Base-by-base conservation (phyloP, 371 early-diverging fungal genomes). In the Lichtheimia ornata region DNA sequence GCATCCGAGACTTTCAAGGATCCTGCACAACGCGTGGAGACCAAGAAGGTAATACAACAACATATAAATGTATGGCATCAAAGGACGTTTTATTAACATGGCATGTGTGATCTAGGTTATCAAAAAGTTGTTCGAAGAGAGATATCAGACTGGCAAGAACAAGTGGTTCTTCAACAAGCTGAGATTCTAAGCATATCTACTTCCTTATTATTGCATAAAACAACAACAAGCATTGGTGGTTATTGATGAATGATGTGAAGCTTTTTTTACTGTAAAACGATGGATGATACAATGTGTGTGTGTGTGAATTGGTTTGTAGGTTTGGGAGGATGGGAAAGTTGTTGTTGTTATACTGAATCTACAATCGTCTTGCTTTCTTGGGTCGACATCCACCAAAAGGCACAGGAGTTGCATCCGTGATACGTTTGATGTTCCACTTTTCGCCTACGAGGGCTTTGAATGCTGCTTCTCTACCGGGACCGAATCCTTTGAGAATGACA, bases 121-220 rank as follows among this genome's bases (percentile, higher is more conserved):
- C 84, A 94, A 91, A 86, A 93, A 91, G 90, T 82, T 91, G 70
- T 91, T 98, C 80, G 89, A 97, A 87, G 94, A 97, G 85, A 83
- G 84, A 76, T 96, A 97, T 89, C 89, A 89, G 78, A 82, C 89
- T 70, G 99, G 99, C 79, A 97, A 97, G 92, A 96, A 95, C 94
- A 96, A 95, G 92, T 98, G 99, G 99, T 98, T 98, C 94, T 98
- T 98, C 91, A 89, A 91, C 86, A 98, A 98, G 92, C 94, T 98
- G 71, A 88, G 95, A 76, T 95, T 95, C 92, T 95, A 92, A 94
- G 69, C 68, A 35, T 56, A 5, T 44, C 35, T 27, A 45, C 47
- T 18, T 47, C 3, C 1, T 17, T 47, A 45, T 47, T 17, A 47
- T 18, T 18, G 22, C n/a, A 47, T 22, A 22, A 47, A 47, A 22